Conservation (phyloP, 2,329 filamentous ascomycete genomes). For the Colletotrichum sp. region DNA sequence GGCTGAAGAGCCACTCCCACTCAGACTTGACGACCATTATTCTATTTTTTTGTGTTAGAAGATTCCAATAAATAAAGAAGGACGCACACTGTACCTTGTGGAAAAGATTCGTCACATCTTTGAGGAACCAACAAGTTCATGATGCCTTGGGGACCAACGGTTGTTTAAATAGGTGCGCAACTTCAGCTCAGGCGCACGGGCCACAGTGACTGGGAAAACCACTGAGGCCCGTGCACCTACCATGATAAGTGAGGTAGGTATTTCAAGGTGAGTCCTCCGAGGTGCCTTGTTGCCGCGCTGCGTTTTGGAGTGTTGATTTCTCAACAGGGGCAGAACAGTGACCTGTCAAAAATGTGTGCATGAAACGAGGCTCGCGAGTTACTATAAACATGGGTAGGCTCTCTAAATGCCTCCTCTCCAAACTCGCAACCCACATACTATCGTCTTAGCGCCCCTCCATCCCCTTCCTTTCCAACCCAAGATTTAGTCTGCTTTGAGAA, state of each 20-base stretch:
- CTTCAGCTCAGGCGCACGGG: not conserved
- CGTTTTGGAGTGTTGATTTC: not conserved
- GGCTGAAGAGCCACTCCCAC: not conserved
- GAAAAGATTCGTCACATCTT: not conserved
- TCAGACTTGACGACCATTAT: not conserved
- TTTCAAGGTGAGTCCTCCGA: not conserved
- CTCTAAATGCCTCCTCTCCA: not conserved
- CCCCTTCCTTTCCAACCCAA: not conserved
- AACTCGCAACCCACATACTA: not conserved
- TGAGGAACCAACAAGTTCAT: not conserved
- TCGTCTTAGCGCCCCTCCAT: not conserved
- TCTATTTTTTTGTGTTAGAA: not conserved
- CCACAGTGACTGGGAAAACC: not conserved
- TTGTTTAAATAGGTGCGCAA: not conserved
- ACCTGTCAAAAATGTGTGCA: not conserved
- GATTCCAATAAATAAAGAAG: not conserved
- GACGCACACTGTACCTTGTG: not conserved
- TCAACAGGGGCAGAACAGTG: not conserved
- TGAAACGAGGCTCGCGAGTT: not conserved
- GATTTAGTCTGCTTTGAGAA: not conserved
- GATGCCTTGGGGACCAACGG: not conserved
- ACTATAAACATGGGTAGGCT: not conserved
- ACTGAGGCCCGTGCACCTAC: not conserved
- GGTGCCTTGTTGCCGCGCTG: not conserved
- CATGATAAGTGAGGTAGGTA: not conserved